phyloP scores from a whole-genome alignment of 179 eudicot genomes.

The Silene vulgaris region DNA sequence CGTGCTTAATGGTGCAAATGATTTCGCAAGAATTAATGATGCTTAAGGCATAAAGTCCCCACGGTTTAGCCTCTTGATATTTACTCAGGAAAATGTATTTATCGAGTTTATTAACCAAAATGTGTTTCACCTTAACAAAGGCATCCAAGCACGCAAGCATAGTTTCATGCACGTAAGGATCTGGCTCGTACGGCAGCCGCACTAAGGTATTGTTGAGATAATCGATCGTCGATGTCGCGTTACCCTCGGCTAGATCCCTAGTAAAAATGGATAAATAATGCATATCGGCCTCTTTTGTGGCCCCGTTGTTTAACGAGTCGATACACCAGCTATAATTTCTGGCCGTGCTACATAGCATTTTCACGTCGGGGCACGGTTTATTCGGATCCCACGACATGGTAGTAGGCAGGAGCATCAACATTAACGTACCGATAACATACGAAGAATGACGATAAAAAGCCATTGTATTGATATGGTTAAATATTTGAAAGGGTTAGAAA shows the following conservation, averaged over 20 bases:
- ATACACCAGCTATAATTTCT: conserved; percentile 4
- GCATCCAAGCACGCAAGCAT: background rate
- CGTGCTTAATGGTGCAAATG: background rate
- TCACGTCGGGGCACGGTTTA: background rate
- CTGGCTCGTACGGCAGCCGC: background rate
- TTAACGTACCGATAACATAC: background rate
- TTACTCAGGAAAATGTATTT: background rate
- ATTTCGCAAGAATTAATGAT: background rate
- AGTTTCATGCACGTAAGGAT: background rate
- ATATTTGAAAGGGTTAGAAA: no score
- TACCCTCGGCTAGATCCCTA: conserved; percentile 4
- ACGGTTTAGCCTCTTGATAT: conserved; percentile 7
- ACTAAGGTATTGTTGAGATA: conserved; percentile 1
- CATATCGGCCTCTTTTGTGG: background rate
- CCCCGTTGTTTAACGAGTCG: conserved; percentile 6
- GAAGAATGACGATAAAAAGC: background rate
- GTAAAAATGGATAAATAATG: background rate
- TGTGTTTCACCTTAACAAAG: background rate
- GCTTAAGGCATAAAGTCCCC: background rate
- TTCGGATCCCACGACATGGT: background rate
- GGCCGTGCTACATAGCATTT: background rate
- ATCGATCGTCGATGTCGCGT: background rate
- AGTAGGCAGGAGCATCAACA: background rate
- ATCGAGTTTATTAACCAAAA: background rate
- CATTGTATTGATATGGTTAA: background rate